Base-by-base conservation (phyloP, 2,329 filamentous ascomycete genomes). In the Cladosporium colombiae region DNA sequence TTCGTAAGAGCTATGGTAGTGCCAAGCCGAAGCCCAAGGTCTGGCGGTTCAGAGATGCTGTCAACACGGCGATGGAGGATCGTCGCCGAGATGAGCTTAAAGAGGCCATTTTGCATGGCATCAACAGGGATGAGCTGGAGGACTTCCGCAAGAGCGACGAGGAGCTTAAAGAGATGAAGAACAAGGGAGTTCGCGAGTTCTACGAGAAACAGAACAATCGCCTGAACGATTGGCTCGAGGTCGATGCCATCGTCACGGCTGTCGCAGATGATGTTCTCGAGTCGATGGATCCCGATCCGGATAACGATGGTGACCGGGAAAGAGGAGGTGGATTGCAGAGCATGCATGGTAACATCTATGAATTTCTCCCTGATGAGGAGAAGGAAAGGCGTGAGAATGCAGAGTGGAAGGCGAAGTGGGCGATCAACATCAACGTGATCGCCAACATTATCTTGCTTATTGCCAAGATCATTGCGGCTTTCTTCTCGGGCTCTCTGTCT, bases 241-340 rank as follows among this genome's bases (percentile, higher is more conserved):
- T 87, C 37, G 85, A 87, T 73, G 81, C 83, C 40, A 78, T 86
- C 7, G 85, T 88, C 52, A 81, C 81, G 68, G 80, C 81, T 27
- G 78, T 87, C 46, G 83, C 85, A 13, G 85, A 86, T 70, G 84
- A 87, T 70, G 82, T 88, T 8, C 78, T 88, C n/a, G 86, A 88
- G 66, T 84, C 81, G 50, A 86, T 88, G 81, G 80, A 85, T 67
- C 85, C 85, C 1, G 86, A 88, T 63, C 78, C 82, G 1, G 85
- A 88, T 67, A 78, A 82, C 33, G 85, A 88, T 69, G 85, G 86
- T 2, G 74, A 84, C n/a, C 78, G 78, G 7, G 86, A 88, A 70
- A 77, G 84, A 21, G 76, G 79, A 6, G 85, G 84, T 0, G 81
- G 81, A 0, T 72, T 88, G 27, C 82, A 85, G 59, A 74, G 72